Conservation (phyloP, 192 early-diverging fungal species). For the Diversispora eburnea region DNA sequence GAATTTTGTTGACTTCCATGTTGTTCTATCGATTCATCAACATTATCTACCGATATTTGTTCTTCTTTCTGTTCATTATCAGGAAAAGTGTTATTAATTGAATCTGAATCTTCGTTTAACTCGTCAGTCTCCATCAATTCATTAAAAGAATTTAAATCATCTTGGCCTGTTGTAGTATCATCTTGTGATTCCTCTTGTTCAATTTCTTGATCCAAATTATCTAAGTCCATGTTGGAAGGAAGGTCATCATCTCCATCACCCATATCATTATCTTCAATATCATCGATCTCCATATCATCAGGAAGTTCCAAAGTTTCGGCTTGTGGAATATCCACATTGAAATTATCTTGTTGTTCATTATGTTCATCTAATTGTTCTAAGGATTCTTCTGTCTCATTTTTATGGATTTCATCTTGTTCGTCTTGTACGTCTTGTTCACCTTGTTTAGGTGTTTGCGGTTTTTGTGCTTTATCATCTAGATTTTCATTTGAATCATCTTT, state of each 20-base stretch:
- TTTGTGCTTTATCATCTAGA: conserved; percentile 43
- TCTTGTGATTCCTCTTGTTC: conserved; percentile 34
- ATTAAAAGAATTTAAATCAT: conserved; percentile 17
- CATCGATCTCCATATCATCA: conserved; percentile 74
- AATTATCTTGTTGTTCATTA: conserved; percentile 46
- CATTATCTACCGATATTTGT: too few relatives aligned
- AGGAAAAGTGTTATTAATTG: conserved; percentile 14
- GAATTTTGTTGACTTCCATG: background rate
- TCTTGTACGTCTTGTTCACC: conserved; percentile 40
- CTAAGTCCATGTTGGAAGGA: conserved; percentile 43
- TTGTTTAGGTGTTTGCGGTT: conserved; percentile 41
- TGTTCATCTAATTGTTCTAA: conserved; percentile 45
- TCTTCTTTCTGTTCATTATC: background rate
- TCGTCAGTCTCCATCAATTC: conserved; percentile 27
- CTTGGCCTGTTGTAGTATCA: conserved; percentile 36
- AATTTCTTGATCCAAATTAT: conserved; percentile 38
- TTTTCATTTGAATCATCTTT: conserved; percentile 57
- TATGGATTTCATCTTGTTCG: conserved; percentile 36
- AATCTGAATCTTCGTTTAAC: conserved; percentile 23
- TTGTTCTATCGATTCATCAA: too few relatives aligned
- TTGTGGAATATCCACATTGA: conserved; percentile 58
- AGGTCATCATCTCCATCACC: conserved; percentile 36
- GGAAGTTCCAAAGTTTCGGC: conserved; percentile 76
- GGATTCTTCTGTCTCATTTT: conserved; percentile 51
- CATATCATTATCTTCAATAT: conserved; percentile 49